Percentiles rank a stretch among this genome's conserved stretches.
Conservation (phyloP, 2,329 filamentous ascomycete genomes). For the Phialophora chinensis region DNA sequence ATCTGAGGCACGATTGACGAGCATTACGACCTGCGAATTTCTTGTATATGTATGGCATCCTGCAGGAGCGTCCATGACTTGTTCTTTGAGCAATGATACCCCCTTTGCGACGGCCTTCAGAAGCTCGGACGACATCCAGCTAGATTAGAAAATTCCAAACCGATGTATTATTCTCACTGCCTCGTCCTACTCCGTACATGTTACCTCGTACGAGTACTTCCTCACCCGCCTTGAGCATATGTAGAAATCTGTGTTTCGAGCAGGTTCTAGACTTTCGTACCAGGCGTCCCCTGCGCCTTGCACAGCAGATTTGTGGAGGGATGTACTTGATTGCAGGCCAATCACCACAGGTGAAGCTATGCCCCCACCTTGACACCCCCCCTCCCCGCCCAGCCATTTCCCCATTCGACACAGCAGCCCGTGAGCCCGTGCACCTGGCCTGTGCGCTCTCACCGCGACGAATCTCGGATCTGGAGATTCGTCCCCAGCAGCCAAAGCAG, state of each 20-base stretch:
- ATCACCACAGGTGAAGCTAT: neutral
- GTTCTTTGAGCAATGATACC: constrained; percentile 27
- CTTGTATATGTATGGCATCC: neutral
- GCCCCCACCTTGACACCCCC: neutral
- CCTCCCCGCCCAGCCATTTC: neutral
- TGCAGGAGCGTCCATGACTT: constrained; percentile 8
- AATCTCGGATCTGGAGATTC: constrained; percentile 1
- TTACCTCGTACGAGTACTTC: neutral
- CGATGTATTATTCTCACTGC: constrained; percentile 1
- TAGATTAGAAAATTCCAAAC: constrained; percentile 10
- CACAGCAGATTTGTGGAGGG: too few relatives aligned
- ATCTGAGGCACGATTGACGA: constrained; percentile 31
- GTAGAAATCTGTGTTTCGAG: neutral
- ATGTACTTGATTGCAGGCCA: neutral
- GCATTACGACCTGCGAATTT: neutral
- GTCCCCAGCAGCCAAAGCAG: neutral
- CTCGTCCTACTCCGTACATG: neutral
- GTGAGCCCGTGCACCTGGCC: neutral
- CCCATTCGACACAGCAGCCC: neutral
- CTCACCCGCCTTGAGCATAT: too few relatives aligned
- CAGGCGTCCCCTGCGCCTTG: neutral
- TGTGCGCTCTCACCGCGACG: neutral
- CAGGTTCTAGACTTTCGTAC: neutral
- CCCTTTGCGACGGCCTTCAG: constrained; percentile 6
- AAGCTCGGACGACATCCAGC: neutral